A percentile compares a stretch with the other conserved stretches of the same genome.
These are phyloP conservation scores for Diospyros kaki DNA, from an alignment of 148 eudicot species.

Conservation along the genomic window DNA sequence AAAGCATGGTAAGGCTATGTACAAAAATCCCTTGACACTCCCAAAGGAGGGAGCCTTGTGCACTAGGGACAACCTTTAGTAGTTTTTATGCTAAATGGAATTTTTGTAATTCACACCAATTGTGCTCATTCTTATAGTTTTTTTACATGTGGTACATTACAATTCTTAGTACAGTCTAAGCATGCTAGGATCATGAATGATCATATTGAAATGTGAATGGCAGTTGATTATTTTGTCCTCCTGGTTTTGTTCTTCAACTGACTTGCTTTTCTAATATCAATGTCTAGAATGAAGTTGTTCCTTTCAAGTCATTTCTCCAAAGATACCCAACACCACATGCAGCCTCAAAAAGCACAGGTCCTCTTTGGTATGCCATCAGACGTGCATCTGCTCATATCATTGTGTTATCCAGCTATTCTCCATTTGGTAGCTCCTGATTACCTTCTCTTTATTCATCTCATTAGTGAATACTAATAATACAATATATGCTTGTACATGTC, in stretches of 20 bases:
- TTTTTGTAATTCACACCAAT: too few relatives aligned
- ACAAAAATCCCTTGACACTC: too few relatives aligned
- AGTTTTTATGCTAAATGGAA: too few relatives aligned
- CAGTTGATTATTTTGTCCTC: not conserved
- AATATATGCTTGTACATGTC: not conserved
- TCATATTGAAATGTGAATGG: not conserved
- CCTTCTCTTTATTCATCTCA: not conserved
- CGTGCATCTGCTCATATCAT: slow-evolving; percentile 95
- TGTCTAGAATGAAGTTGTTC: slow-evolving; percentile 69
- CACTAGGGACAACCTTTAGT: too few relatives aligned
- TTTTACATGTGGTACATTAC: not conserved
- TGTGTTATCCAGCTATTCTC: slow-evolving; percentile 88
- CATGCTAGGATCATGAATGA: not conserved
- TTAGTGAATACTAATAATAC: not conserved
- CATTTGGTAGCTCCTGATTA: slow-evolving; percentile 60
- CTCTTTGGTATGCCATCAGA: slow-evolving; percentile 88
- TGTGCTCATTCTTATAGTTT: not conserved
- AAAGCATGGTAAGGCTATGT: too few relatives aligned
- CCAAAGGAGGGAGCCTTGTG: too few relatives aligned
- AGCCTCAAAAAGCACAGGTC: slow-evolving; percentile 65
- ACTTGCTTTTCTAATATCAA: not conserved
- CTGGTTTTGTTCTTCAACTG: too few relatives aligned
- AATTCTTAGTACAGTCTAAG: slow-evolving; percentile 1
- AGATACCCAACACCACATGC: slow-evolving; percentile 77
- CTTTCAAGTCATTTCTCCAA: slow-evolving; percentile 71